A percentile compares a stretch with the other conserved stretches of the same genome.
Evolutionary conservation across 129 eudicot species (phyloP).

Genomic region (Pittosporum tobira): DNA sequence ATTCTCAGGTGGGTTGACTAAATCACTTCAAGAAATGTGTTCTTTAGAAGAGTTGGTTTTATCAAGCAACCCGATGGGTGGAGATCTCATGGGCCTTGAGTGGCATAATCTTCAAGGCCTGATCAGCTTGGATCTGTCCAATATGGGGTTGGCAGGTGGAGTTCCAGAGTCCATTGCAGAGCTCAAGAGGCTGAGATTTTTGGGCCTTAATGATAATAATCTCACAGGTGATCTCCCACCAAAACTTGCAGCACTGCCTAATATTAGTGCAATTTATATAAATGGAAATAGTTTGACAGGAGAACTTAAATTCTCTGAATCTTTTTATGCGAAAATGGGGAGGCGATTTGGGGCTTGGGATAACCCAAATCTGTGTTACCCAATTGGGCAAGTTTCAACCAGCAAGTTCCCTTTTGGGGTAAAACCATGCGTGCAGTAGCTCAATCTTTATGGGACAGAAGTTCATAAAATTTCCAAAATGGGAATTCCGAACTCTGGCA

Average conservation of each 20-base stretch:
- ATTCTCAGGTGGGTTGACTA: constrained; percentile 28
- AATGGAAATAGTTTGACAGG: constrained; percentile 22
- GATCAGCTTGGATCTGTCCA: constrained; percentile 19
- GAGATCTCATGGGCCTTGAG: constrained; percentile 14
- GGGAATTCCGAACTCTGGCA: neutral
- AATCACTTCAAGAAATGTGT: constrained; percentile 16
- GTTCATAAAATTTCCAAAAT: neutral
- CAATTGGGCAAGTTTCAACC: constrained; percentile 2
- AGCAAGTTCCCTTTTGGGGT: constrained; percentile 10
- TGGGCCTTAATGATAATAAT: constrained; percentile 17
- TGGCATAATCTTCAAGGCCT: constrained; percentile 29
- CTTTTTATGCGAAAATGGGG: constrained; percentile 22
- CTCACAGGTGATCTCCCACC: constrained; percentile 19
- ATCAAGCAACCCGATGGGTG: constrained; percentile 24
- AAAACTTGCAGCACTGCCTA: constrained; percentile 12
- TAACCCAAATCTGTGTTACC: constrained; percentile 15
- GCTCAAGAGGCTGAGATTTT: constrained; percentile 21
- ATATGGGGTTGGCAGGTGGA: constrained; percentile 15
- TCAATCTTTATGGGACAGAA: neutral
- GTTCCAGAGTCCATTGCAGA: constrained; percentile 22
- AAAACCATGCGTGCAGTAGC: constrained; percentile 5
- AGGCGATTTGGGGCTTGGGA: constrained; percentile 20
- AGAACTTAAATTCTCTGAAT: constrained; percentile 15
- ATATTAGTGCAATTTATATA: constrained; percentile 15
- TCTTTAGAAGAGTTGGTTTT: constrained; percentile 24